Evolutionary conservation across 2,329 filamentous ascomycete species (phyloP), one percentile per base, ranked within the genome.

Genomic region (Coleophoma cylindrospora): DNA sequence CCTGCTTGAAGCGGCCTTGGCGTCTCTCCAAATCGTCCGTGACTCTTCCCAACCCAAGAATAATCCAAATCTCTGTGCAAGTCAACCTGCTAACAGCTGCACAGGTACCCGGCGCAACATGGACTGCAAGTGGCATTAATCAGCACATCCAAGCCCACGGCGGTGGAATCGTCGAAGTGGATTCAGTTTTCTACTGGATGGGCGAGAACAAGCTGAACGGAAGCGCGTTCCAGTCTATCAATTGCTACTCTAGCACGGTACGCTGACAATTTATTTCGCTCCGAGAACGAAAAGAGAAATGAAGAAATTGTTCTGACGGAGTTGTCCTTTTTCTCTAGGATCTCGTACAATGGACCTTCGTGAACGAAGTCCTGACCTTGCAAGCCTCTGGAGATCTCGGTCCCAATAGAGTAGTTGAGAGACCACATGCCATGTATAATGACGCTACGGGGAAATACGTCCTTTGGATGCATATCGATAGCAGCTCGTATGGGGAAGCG

Each of bases 161-260:
- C 2, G 80, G 77, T 1, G 82, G 82, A 38, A 71, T 87, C n/a
- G 75, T 84, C 59, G 70, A 79, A 57, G 77, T 79, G 2, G 71
- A 74, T 40, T 71, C 69, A 10, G 77, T 74, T 0, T 88, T 81
- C 69, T 88, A 87, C 67, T 75, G 83, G 68, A 78, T 87, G 34
- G 85, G 85, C 14, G 84, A 88, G 63, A 84, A 87, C 67, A 87
- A 87, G 64, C 78, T 79, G 1, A 68, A 77, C n/a, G 81, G 83
- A 21, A 74, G 70, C 1, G 66, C 71, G 0, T 87, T 87, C 64
- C 76, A 80, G 51, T 81, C 81, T 47, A 70, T 87, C 57, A 86
- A 86, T 63, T 87, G 84, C 66, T 87, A 87, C 64, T 80, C 78
- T 0, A 84, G 79, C 13, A 71, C 70, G 12, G 68, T 56, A 50